Percentiles rank a stretch among this genome's conserved stretches.
Evolutionary conservation across 257 asterid species (phyloP).

Genomic region (Nicotiana otophora): DNA sequence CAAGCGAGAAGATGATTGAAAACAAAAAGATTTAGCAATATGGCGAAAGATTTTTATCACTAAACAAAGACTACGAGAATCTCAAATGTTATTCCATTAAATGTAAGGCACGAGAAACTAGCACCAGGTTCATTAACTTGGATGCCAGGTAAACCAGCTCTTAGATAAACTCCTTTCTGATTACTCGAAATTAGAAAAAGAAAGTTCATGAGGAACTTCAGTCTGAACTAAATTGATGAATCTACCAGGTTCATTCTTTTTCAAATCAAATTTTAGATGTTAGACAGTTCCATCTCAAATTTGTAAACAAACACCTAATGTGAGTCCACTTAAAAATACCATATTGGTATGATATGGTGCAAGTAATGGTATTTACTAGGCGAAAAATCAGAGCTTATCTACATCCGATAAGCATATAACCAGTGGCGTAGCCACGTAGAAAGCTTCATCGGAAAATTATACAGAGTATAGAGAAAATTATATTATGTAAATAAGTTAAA

Average conservation of each 20-base stretch:
- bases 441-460: too few relatives aligned
- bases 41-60: not conserved
- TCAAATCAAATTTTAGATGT: not conserved
- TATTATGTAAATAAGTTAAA: too few relatives aligned
- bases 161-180: not conserved
- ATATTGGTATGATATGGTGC: not conserved
- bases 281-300: not conserved
- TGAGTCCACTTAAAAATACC: not conserved
- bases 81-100: not conserved
- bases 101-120: not conserved
- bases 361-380: not conserved
- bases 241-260: not conserved
- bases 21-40: not conserved
- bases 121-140: not conserved
- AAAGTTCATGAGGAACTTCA: not conserved
- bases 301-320: not conserved
- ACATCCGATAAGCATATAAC: not conserved
- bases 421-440: too few relatives aligned
- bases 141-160: slow-evolving; percentile 1
- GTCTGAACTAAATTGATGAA: not conserved
- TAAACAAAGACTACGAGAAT: not conserved
- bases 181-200: not conserved
- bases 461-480: too few relatives aligned
- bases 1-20: not conserved
- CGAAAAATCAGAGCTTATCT: not conserved